Base-by-base conservation (phyloP, 768 basidiomycete genomes). In the Cystofilobasidium capitatum region DNA sequence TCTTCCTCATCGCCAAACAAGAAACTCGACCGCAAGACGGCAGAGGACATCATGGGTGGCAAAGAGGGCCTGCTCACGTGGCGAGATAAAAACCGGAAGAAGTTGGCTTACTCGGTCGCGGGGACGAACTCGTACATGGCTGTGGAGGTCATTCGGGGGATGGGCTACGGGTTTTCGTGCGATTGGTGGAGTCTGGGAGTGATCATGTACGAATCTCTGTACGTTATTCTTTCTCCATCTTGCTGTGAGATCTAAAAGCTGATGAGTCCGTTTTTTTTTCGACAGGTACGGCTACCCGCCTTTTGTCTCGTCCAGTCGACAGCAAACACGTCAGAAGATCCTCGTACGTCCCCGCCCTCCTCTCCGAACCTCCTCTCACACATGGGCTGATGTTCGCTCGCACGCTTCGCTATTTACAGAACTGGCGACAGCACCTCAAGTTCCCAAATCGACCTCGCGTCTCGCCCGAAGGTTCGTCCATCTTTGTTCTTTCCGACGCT, bases 101-200 rank as follows among this genome's bases (percentile, higher is more conserved):
- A 91, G 84, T 86, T 93, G 73, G 77, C 81, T n/a, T 79, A 73
- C 69, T 71, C 72, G 17, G 74, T 74, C 71, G 74, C 75, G 68
- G 75, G 76, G 16, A 78, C 77, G 10, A 78, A 78, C 64, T 75
- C 73, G 26, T 76, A 76, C 64, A 76, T 75, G 76, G 75, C 73
- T 4, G 39, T 58, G 17, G 80, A 80, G 58, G 80, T 80, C 2
- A 76, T 80, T 13, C 69, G 79, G 7, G 78, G 79, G 0, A 70
- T 73, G 74, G 93, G 92, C 31, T 97, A 98, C 78, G 85, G 87
- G 44, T 93, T 89, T 78, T 88, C 87, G 40, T 94, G 91, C 75
- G 94, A 98, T 75, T 98, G 92, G 92, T 99, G 94, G 94, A 91
- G 88, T 78, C 83, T 97, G 55, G 93, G 92, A 16, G 88, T 96